Conservation (phyloP, 1,284 basidiomycete genomes). For the Naganishia sp. region DNA sequence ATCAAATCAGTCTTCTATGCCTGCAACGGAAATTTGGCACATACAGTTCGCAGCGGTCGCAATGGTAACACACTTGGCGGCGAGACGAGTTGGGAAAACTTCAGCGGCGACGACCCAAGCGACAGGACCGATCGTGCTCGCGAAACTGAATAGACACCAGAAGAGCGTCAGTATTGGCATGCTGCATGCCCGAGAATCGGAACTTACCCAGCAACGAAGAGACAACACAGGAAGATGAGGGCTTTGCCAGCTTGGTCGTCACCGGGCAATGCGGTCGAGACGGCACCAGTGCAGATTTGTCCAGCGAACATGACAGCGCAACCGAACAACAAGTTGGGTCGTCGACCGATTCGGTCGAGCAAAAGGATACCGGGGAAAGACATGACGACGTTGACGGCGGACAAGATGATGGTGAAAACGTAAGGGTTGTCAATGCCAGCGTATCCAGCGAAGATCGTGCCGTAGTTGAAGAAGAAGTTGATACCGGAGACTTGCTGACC, state of each 20-base stretch:
- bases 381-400: slow-evolving; percentile 53
- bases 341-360: slow-evolving; percentile 55
- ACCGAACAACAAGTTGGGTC: slow-evolving; percentile 56
- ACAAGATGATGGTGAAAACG: slow-evolving; percentile 56
- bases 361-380: slow-evolving; percentile 52
- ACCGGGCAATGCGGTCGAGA: slow-evolving; percentile 37
- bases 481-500: slow-evolving; percentile 49
- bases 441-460: slow-evolving; percentile 46
- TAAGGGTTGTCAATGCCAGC: slow-evolving; percentile 53
- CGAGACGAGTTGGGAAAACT: slow-evolving; percentile 54
- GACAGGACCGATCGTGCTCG: slow-evolving; percentile 56
- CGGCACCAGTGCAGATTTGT: slow-evolving; percentile 56
- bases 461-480: slow-evolving; percentile 46
- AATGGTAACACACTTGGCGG: slow-evolving; percentile 53
- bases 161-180: background rate
- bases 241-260: slow-evolving; percentile 52
- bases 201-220: slow-evolving; percentile 54
- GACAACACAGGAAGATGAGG: slow-evolving; percentile 56
- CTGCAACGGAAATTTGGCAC: background rate
- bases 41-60: slow-evolving; percentile 54
- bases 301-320: slow-evolving; percentile 55
- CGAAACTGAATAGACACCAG: slow-evolving; percentile 43
- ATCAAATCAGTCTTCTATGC: background rate
- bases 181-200: background rate
- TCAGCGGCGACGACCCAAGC: slow-evolving; percentile 53